A percentile compares a stretch with the other conserved stretches of the same genome.
phyloP scores from a whole-genome alignment of 768 basidiomycete genomes.

The Dentipellis sp. region DNA sequence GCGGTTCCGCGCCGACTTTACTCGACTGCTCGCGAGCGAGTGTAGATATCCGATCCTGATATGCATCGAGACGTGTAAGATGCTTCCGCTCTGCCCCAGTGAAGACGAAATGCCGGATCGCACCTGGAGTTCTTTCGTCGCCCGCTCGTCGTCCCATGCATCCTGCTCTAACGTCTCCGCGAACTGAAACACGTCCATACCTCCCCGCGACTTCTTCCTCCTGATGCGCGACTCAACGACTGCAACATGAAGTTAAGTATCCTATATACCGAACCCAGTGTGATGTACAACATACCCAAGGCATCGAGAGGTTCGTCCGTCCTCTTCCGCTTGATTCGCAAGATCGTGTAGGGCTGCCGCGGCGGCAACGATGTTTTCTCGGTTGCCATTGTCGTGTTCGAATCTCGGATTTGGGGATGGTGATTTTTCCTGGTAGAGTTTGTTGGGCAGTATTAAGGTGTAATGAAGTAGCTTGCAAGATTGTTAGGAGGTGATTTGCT shows the following conservation, averaged over 20 bases:
- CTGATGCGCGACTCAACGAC: slow-evolving; percentile 55
- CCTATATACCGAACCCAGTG: neutral
- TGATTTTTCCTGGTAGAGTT: too few species aligned
- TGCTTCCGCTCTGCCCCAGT: neutral
- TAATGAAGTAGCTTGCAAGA: too few species aligned
- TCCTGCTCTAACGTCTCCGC: slow-evolving; percentile 68
- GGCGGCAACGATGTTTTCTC: neutral
- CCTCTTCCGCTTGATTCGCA: slow-evolving; percentile 77
- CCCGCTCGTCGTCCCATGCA: slow-evolving; percentile 54
- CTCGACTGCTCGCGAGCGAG: slow-evolving; percentile 15
- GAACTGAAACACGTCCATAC: slow-evolving; percentile 64
- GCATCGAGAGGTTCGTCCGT: slow-evolving; percentile 79
- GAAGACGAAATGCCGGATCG: slow-evolving; percentile 8
- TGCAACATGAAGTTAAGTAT: slow-evolving; percentile 18
- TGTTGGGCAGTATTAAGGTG: too few species aligned
- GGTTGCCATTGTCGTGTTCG: too few species aligned
- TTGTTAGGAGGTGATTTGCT: too few species aligned
- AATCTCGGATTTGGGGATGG: too few species aligned
- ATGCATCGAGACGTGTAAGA: neutral
- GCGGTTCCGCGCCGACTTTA: neutral
- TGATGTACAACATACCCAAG: slow-evolving; percentile 40
- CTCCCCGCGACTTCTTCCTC: slow-evolving; percentile 51
- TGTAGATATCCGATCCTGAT: slow-evolving; percentile 17
- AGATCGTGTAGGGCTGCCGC: slow-evolving; percentile 50
- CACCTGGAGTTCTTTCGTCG: slow-evolving; percentile 57